These are phyloP conservation scores for Lepidium africanum DNA, from an alignment of 345 rosid genomes.

Conservation along the genomic window DNA sequence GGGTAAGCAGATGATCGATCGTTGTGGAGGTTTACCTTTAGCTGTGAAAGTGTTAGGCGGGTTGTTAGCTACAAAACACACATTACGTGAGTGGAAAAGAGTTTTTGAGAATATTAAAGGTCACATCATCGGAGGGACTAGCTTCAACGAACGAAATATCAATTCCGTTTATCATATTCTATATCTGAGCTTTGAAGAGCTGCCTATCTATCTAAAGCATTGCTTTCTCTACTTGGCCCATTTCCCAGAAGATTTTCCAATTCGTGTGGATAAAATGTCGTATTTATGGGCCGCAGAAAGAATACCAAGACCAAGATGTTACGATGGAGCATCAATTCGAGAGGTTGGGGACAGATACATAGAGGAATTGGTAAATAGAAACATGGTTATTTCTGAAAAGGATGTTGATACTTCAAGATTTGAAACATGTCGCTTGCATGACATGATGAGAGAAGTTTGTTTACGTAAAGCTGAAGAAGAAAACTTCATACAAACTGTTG, in stretches of 20 bases:
- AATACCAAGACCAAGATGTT: not conserved
- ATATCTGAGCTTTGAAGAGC: not conserved
- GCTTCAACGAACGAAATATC: too few species aligned
- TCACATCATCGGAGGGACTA: not conserved
- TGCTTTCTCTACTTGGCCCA: not conserved
- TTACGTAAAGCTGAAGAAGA: conserved; percentile 16
- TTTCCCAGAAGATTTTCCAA: conserved; percentile 17
- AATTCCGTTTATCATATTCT: not conserved
- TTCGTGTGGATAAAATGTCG: conserved; percentile 12
- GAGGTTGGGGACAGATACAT: conserved; percentile 20
- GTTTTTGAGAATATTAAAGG: not conserved
- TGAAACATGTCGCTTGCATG: not conserved
- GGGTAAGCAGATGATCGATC: not conserved
- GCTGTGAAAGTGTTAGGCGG: conserved; percentile 6
- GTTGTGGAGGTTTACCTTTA: conserved; percentile 7
- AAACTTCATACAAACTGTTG: not conserved
- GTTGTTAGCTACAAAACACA: not conserved
- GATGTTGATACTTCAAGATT: not conserved
- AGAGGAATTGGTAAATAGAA: conserved; percentile 17
- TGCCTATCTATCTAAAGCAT: not conserved
- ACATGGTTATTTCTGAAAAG: conserved; percentile 23
- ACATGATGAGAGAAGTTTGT: too few species aligned
- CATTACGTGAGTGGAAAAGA: not conserved
- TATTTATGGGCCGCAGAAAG: conserved; percentile 37
- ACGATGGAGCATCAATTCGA: not conserved